A percentile compares a stretch with the other conserved stretches of the same genome.
These are phyloP conservation scores for Ustilago vetiveriae DNA, from an alignment of 1,284 basidiomycete genomes.

Conservation along the genomic window DNA sequence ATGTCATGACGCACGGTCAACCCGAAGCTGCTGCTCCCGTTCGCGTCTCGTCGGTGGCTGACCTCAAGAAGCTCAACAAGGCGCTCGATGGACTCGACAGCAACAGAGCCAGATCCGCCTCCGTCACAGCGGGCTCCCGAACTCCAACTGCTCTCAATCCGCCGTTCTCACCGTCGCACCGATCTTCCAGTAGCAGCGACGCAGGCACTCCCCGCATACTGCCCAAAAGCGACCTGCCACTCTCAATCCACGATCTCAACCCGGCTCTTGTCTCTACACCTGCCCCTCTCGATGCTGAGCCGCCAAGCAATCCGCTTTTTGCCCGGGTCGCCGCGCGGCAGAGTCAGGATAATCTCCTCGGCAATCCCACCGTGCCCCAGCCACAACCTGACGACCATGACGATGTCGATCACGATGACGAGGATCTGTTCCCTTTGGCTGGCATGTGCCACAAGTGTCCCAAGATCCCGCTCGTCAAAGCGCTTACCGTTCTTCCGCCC, in stretches of 20 bases:
- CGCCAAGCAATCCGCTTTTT: slow-evolving; percentile 18
- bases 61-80: slow-evolving; percentile 37
- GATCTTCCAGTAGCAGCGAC: slow-evolving; percentile 25
- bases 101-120: slow-evolving; percentile 23
- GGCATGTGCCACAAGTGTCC: slow-evolving; percentile 65
- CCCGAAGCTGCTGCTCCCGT: slow-evolving; percentile 39
- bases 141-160: background rate
- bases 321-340: slow-evolving; percentile 3
- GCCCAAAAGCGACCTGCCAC: slow-evolving; percentile 30
- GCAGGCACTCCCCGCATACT: slow-evolving; percentile 15
- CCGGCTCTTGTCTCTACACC: slow-evolving; percentile 14
- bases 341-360: slow-evolving; percentile 12
- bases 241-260: slow-evolving; percentile 29
- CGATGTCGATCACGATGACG: slow-evolving; percentile 37
- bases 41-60: slow-evolving; percentile 34
- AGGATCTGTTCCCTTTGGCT: slow-evolving; percentile 53
- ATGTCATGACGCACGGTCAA: slow-evolving; percentile 8
- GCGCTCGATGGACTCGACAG: slow-evolving; percentile 31
- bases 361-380: background rate
- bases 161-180: slow-evolving; percentile 16
- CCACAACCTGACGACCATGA: background rate
- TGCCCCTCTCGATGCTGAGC: slow-evolving; percentile 6
- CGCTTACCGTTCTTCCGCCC: slow-evolving; percentile 57
- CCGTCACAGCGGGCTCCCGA: slow-evolving; percentile 1
- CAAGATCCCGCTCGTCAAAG: slow-evolving; percentile 51